Evolutionary conservation across 208 protist genomes (phyloP), one percentile per base, ranked within the genome.

Genomic region (Acanthamoeba sp.): DNA sequence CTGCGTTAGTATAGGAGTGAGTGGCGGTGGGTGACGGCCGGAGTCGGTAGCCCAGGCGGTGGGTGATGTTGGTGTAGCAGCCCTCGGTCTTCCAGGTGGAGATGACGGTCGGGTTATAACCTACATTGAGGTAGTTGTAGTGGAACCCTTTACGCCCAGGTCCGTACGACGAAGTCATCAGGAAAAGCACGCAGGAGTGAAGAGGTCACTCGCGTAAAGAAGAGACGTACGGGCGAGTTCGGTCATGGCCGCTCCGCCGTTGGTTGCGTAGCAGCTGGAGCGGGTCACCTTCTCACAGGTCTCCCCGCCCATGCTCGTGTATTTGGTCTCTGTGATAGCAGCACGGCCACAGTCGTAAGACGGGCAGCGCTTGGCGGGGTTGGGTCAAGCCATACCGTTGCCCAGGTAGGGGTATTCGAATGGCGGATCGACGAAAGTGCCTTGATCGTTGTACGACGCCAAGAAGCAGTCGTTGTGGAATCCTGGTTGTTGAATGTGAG

Each of bases 381-480:
- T n/a, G n/a, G n/a, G n/a, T n/a, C n/a, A n/a, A n/a, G n/a, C n/a
- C n/a, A n/a, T 40, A 42, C 66, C 66, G 38, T 76, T 76, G n/a
- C 66, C 66, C 9, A 76, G 66, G 36, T 76, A 76, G 36, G 66
- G 66, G 38, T 76, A 76, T 9, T 76, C 66, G 18, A 76, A 76
- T 9, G 16, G 9, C 2, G 12, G 9, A n/a, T 76, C 66, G 36
- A 76, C 18, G 66, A 32, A 76, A 3, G 66, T 76, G 36, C 66
- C 66, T n/a, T 76, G 32, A 27, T 76, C 66, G 66, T 34, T 76
- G 66, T 76, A 18, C 36, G n/a, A 29, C 4, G 66, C 66, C 32
- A 76, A n/a, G 66, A 76, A 76, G 66, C 66, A 76, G 66, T 76
- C 66, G 66, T 76, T 76, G 66, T 76, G 66, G 66, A 76, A 76